These are phyloP conservation scores for Aspergillus pseudonomiae DNA, from an alignment of 2,329 filamentous ascomycete species.

Conservation along the genomic window DNA sequence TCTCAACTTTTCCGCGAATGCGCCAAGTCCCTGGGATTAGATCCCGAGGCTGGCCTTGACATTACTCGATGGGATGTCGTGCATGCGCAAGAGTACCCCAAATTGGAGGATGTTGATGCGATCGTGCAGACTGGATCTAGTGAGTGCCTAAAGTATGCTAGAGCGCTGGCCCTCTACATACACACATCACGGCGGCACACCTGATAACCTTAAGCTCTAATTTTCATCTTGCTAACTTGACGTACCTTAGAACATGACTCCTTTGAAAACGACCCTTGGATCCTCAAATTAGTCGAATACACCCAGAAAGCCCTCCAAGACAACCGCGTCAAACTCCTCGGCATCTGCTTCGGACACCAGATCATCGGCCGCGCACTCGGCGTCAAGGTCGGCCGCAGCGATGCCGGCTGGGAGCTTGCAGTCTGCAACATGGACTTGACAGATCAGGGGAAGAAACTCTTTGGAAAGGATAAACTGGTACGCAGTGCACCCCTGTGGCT, in stretches of 20 bases:
- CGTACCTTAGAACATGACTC: constrained; percentile 67
- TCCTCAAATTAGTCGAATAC: constrained; percentile 72
- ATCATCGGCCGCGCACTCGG: constrained; percentile 76
- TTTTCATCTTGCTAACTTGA: not conserved
- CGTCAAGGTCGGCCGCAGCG: constrained; percentile 66
- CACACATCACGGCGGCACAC: not conserved
- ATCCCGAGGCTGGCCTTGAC: constrained; percentile 51
- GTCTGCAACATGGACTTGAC: constrained; percentile 72
- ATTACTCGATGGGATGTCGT: constrained; percentile 74
- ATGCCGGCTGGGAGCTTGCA: constrained; percentile 78
- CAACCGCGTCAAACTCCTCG: constrained; percentile 69
- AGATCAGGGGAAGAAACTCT: constrained; percentile 69
- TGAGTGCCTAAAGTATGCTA: constrained; percentile 38
- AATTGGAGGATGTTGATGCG: constrained; percentile 75
- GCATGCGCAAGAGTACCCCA: constrained; percentile 68
- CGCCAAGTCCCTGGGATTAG: constrained; percentile 50
- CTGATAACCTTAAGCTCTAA: not conserved
- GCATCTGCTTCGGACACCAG: constrained; percentile 87
- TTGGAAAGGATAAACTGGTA: constrained; percentile 66
- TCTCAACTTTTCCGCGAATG: constrained; percentile 60
- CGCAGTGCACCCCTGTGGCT: constrained; percentile 22
- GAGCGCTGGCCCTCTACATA: too few relatives aligned
- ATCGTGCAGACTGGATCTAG: constrained; percentile 76
- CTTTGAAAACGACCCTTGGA: constrained; percentile 76
- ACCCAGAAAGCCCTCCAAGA: constrained; percentile 63